phyloP scores from a whole-genome alignment of 2,329 filamentous ascomycete genomes.

The Scorias spongiosa region DNA sequence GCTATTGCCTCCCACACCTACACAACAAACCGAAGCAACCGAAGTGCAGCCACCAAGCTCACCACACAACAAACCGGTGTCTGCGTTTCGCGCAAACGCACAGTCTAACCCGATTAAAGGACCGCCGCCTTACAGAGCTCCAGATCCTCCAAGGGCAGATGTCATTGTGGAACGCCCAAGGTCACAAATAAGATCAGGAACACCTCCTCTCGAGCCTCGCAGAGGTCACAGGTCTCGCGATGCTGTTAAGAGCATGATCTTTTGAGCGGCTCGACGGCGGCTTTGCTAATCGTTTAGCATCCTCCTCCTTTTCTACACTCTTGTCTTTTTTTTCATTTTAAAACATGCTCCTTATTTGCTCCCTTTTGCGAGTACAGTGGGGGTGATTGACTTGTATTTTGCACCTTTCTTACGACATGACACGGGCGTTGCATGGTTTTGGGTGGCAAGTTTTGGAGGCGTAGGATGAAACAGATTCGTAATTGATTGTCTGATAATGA shows the following conservation, averaged over 20 bases:
- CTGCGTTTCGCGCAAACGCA: background rate
- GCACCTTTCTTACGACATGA: too few relatives aligned
- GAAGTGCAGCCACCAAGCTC: slow-evolving; percentile 6
- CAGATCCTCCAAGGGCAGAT: background rate
- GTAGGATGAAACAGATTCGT: too few relatives aligned
- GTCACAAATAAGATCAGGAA: slow-evolving; percentile 9
- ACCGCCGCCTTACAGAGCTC: background rate
- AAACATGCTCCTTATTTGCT: too few relatives aligned
- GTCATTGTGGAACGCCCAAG: background rate
- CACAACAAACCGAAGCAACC: slow-evolving; percentile 1
- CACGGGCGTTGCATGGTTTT: too few relatives aligned
- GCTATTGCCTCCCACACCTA: background rate
- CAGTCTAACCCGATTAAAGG: background rate
- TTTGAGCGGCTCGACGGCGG: slow-evolving; percentile 6
- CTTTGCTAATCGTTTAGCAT: too few relatives aligned
- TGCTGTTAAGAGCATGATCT: slow-evolving; percentile 26
- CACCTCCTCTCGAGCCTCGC: slow-evolving; percentile 18
- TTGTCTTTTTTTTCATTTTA: too few relatives aligned
- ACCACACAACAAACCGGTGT: slow-evolving; percentile 4
- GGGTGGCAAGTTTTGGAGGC: too few relatives aligned
- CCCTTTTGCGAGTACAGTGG: too few relatives aligned
- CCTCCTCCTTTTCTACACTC: too few relatives aligned
- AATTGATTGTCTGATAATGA: too few relatives aligned
- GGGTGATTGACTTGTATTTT: too few relatives aligned
- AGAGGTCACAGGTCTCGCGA: slow-evolving; percentile 16